Evolutionary conservation across 2,329 filamentous ascomycete genomes (phyloP).

Genomic region (Venturia nashicola): DNA sequence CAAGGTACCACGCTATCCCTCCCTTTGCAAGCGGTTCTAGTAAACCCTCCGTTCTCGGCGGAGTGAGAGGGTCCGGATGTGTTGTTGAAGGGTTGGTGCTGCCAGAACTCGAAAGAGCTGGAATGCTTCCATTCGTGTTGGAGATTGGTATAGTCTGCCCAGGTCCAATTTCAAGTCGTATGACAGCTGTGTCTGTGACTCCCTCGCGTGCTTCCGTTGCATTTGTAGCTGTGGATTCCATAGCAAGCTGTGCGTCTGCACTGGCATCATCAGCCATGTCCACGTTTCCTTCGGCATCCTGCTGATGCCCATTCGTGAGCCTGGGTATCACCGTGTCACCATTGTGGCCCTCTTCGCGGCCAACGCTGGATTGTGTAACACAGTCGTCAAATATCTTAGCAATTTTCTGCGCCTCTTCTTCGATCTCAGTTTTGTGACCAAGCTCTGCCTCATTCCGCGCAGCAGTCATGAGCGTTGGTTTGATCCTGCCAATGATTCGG

Average conservation of each 20-base stretch:
- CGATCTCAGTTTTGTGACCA: slow-evolving; percentile 47
- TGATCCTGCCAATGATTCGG: slow-evolving; percentile 73
- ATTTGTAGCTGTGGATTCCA: slow-evolving; percentile 3
- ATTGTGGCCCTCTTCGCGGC: slow-evolving; percentile 15
- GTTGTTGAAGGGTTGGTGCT: slow-evolving; percentile 29
- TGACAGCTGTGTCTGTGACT: slow-evolving; percentile 3
- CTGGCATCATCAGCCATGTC: slow-evolving; percentile 6
- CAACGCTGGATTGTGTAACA: slow-evolving; percentile 9
- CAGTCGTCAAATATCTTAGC: slow-evolving; percentile 61
- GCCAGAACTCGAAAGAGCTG: slow-evolving; percentile 15
- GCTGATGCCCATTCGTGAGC: neutral
- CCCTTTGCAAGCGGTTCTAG: slow-evolving; percentile 48
- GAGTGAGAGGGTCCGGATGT: slow-evolving; percentile 46
- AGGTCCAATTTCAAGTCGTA: slow-evolving; percentile 2
- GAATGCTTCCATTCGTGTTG: slow-evolving; percentile 14
- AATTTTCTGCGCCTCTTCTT: slow-evolving; percentile 58
- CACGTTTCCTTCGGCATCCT: slow-evolving; percentile 7
- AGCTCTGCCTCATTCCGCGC: slow-evolving; percentile 73
- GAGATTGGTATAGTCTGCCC: neutral
- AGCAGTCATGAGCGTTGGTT: slow-evolving; percentile 64
- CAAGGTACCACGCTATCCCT: slow-evolving; percentile 80
- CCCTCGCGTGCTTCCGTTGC: neutral
- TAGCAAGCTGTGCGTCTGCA: neutral
- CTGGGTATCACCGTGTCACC: slow-evolving; percentile 7
- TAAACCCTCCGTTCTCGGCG: slow-evolving; percentile 46